A percentile compares a stretch with the other conserved stretches of the same genome.
phyloP scores from a whole-genome alignment of 2,329 filamentous ascomycete species.

The Neofusicoccum sp. region DNA sequence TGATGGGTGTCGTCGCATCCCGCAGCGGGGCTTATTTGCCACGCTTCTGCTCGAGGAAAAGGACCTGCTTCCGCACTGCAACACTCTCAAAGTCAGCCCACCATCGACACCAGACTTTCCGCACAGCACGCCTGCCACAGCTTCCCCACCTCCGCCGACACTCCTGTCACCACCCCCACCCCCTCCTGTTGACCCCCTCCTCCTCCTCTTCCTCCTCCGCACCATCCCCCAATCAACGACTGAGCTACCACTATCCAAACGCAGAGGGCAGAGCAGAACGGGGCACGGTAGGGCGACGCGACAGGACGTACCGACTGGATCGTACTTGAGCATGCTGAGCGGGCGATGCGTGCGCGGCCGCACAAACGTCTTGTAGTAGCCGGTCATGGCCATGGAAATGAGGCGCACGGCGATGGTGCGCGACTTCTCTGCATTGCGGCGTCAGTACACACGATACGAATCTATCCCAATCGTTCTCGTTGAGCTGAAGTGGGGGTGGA shows the following conservation, averaged over 20 bases:
- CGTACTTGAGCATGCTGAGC: constrained; percentile 98
- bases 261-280: no score
- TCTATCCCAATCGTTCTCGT: no score
- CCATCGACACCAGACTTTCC: no score
- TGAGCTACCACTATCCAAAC: no score
- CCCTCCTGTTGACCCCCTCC: background rate
- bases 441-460: no score
- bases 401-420: constrained; percentile 92
- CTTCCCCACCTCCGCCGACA: no score
- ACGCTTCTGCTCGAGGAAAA: constrained; percentile 93
- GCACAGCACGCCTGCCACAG: no score
- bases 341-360: constrained; percentile 80
- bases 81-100: no score
- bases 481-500: background rate
- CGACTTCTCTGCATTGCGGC: constrained; percentile 66
- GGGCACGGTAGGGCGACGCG: no score
- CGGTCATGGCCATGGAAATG: constrained; percentile 97
- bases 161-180: background rate
- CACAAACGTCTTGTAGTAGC: constrained; percentile 91
- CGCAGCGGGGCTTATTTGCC: constrained; percentile 49
- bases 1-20: background rate
- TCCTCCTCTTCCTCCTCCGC: background rate
- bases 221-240: background rate
- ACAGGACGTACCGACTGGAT: constrained; percentile 76
- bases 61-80: constrained; percentile 87